Evolutionary conservation across 805 yeast genomes (phyloP).

Genomic region (Yarrowia alimentaria): DNA sequence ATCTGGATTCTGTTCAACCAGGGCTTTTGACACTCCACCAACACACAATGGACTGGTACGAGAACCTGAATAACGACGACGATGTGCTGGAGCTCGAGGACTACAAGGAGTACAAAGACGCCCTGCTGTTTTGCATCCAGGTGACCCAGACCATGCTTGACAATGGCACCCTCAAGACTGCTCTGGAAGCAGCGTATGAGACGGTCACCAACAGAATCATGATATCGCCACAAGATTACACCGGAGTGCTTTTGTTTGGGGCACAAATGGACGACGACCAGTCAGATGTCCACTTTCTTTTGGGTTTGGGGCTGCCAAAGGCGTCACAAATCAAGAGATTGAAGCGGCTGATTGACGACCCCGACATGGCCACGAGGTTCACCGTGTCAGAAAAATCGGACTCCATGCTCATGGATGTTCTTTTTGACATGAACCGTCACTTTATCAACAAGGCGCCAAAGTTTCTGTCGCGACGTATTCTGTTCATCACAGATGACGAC

Average conservation of each 20-base stretch:
- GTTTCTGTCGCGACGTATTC: slow-evolving; percentile 57
- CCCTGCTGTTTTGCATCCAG: slow-evolving; percentile 41
- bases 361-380: slow-evolving; percentile 22
- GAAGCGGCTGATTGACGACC: slow-evolving; percentile 31
- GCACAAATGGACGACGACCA: slow-evolving; percentile 48
- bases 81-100: slow-evolving; percentile 30
- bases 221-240: slow-evolving; percentile 63
- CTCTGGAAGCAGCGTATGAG: slow-evolving; percentile 55
- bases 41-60: slow-evolving; percentile 11
- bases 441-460: slow-evolving; percentile 45
- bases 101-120: slow-evolving; percentile 37
- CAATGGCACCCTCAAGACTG: slow-evolving; percentile 32
- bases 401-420: slow-evolving; percentile 43
- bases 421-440: slow-evolving; percentile 56
- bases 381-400: neutral
- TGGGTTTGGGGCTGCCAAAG: slow-evolving; percentile 32
- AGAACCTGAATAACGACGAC: slow-evolving; percentile 11
- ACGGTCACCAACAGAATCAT: slow-evolving; percentile 65
- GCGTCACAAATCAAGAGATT: slow-evolving; percentile 30
- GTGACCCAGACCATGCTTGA: slow-evolving; percentile 34
- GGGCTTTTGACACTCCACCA: neutral
- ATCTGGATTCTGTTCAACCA: too few species aligned
- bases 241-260: slow-evolving; percentile 63
- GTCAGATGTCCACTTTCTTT: slow-evolving; percentile 36
- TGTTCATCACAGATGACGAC: slow-evolving; percentile 75